Conservation (phyloP, 1,139 yeast species). For the Blastobotrys serpentis region DNA sequence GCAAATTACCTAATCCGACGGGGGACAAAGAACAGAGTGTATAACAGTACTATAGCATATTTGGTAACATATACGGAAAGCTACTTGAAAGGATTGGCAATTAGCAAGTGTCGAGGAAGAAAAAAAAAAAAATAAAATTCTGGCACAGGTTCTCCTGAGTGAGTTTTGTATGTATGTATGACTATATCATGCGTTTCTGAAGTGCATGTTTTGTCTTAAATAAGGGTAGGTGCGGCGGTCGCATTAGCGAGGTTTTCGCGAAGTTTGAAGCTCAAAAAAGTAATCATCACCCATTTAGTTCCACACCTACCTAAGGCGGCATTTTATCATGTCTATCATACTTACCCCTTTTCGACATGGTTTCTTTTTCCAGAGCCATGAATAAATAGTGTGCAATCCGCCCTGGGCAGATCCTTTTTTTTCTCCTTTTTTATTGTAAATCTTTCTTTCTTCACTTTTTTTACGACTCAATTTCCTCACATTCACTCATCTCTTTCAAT, state of each 20-base stretch:
- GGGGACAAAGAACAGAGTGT: too few relatives aligned
- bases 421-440: conserved; percentile 1
- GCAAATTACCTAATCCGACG: too few relatives aligned
- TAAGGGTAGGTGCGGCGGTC: conserved; percentile 2
- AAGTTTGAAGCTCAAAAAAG: background rate
- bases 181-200: background rate
- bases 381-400: conserved; percentile 6
- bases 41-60: too few relatives aligned
- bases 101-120: too few relatives aligned
- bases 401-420: conserved; percentile 6
- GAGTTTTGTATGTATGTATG: background rate
- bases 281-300: background rate
- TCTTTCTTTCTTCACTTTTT: background rate
- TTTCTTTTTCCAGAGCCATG: background rate
- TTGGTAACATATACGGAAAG: too few relatives aligned
- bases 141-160: background rate
- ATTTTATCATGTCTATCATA: conserved; percentile 5
- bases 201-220: too few relatives aligned
- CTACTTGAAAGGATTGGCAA: too few relatives aligned
- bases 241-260: conserved; percentile 1
- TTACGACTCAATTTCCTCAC: too few relatives aligned
- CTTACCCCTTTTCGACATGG: conserved; percentile 4
- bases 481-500: background rate
- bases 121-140: background rate
- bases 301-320: conserved; percentile 3